Base-by-base conservation (phyloP, 2,329 filamentous ascomycete genomes). In the Fusarium avenaceum region DNA sequence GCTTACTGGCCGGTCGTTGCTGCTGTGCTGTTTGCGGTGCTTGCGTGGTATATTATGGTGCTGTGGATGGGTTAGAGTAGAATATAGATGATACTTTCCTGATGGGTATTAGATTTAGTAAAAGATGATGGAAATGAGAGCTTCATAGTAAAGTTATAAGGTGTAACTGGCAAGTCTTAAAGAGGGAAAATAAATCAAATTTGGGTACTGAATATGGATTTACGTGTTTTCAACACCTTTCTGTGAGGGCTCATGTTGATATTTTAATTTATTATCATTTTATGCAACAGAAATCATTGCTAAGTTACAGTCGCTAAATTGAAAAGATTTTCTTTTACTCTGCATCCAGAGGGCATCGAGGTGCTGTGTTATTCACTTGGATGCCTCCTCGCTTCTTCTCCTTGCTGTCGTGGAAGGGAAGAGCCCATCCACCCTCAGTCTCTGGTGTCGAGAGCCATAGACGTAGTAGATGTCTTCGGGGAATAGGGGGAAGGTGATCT, bases 351-450 rank as follows among this genome's bases (percentile, higher is more conserved):
- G 90, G 90, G 42, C 90, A 92, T 50, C 89, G 87, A 2, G 93
- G 93, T 10, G 90, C 82, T 26, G 86, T 92, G 77, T 96, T 88
- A 78, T 97, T 87, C 4, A 97, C 93, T 81, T 97, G 94, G 69
- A 97, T 92, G 0, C 93, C 94, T 9, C 93, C 93, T 19, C 94
- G 85, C 87, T 96, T 97, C 86, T 92, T 92, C 84, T 96, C 91
- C 57, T 87, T 82, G 57, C 87, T 91, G 78, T 97, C 94, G 72
- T 88, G 89, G 80, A 94, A 95, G 1, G 93, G 93, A 78, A 97
- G 79, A 51, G 86, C 89, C 93, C 93, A 97, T 0, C 94, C 94
- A 4, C 93, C 94, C 78, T 97, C 93, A 22, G 80, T 84, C 80
- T 95, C 91, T 0, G 93, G 93, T 4, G 92, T 93, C 13, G 92